Conservation (phyloP, 2,329 filamentous ascomycete genomes). For the Colletotrichum liaoningense region DNA sequence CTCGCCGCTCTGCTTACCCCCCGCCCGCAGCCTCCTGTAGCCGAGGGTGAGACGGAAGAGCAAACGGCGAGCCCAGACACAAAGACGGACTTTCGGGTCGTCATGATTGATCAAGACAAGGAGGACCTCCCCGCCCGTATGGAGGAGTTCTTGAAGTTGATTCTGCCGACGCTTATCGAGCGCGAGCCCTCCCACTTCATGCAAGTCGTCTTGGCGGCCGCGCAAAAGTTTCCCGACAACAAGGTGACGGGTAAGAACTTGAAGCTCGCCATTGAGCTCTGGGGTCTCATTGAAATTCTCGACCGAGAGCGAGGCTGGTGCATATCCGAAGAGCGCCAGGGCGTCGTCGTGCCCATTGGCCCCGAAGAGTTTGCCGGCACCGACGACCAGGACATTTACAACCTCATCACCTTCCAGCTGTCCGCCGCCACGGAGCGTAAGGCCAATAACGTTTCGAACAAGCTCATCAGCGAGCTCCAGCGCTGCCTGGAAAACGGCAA, state of each 20-base stretch:
- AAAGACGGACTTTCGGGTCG: conserved; percentile 44
- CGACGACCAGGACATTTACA: conserved; percentile 67
- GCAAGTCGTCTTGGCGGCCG: conserved; percentile 67
- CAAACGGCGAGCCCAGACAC: conserved; percentile 32
- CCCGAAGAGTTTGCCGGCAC: conserved; percentile 62
- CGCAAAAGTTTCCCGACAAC: conserved; percentile 56
- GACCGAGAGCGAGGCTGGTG: conserved; percentile 73
- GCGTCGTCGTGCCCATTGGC: conserved; percentile 53
- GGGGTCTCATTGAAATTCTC: conserved; percentile 74
- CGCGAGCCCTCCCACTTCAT: conserved; percentile 71
- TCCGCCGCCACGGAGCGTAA: conserved; percentile 74
- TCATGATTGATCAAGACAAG: conserved; percentile 71
- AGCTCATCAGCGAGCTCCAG: conserved; percentile 70
- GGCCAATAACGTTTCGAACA: conserved; percentile 68
- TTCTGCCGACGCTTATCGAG: conserved; percentile 67
- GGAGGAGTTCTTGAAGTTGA: conserved; percentile 70
- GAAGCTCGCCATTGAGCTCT: conserved; percentile 70
- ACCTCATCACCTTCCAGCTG: conserved; percentile 72
- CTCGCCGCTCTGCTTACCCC: conserved; percentile 34
- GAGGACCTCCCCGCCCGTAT: conserved; percentile 71
- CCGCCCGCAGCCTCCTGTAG: conserved; percentile 14
- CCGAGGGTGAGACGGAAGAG: conserved; percentile 5
- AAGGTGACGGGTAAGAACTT: conserved; percentile 66
- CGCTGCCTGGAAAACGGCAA: conserved; percentile 71
- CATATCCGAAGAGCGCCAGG: conserved; percentile 60